Conservation (phyloP, 1,139 yeast genomes). For the Suhomyces coccinellae region DNA sequence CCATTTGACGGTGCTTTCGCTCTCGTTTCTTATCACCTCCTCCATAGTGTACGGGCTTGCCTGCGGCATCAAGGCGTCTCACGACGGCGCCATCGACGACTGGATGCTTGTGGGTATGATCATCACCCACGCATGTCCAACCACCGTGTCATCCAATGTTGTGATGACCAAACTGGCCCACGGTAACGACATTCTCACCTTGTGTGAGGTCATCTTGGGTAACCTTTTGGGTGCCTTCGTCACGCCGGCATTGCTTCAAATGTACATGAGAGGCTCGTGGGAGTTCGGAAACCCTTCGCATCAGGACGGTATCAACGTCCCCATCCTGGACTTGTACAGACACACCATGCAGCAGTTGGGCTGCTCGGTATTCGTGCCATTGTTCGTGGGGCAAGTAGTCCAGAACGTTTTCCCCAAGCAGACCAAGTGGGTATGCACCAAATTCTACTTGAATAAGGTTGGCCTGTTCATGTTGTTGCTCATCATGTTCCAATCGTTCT, state of each 20-base stretch:
- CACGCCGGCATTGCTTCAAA: slow-evolving; percentile 79
- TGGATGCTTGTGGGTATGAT: slow-evolving; percentile 81
- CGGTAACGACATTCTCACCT: slow-evolving; percentile 75
- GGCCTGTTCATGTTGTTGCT: slow-evolving; percentile 77
- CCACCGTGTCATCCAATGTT: slow-evolving; percentile 87
- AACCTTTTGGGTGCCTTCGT: slow-evolving; percentile 82
- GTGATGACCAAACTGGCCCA: slow-evolving; percentile 86
- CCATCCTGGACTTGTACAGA: slow-evolving; percentile 59
- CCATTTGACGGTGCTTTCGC: slow-evolving; percentile 65
- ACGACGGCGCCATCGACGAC: slow-evolving; percentile 57
- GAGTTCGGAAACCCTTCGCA: slow-evolving; percentile 79
- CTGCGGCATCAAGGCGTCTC: slow-evolving; percentile 61
- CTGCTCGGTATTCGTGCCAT: slow-evolving; percentile 76
- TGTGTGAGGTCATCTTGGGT: slow-evolving; percentile 84
- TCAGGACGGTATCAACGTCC: slow-evolving; percentile 43
- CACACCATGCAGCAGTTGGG: slow-evolving; percentile 87
- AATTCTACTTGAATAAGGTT: slow-evolving; percentile 64
- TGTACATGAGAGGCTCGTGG: slow-evolving; percentile 65
- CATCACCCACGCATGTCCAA: slow-evolving; percentile 84
- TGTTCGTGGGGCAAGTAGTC: slow-evolving; percentile 82
- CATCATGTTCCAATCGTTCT: slow-evolving; percentile 82
- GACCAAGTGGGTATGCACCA: slow-evolving; percentile 59
- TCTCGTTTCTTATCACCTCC: slow-evolving; percentile 74
- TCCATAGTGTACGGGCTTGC: slow-evolving; percentile 75
- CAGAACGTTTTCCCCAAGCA: slow-evolving; percentile 69